Evolutionary conservation across 768 basidiomycete genomes (phyloP).

Genomic region (Hygrocybe punicea): DNA sequence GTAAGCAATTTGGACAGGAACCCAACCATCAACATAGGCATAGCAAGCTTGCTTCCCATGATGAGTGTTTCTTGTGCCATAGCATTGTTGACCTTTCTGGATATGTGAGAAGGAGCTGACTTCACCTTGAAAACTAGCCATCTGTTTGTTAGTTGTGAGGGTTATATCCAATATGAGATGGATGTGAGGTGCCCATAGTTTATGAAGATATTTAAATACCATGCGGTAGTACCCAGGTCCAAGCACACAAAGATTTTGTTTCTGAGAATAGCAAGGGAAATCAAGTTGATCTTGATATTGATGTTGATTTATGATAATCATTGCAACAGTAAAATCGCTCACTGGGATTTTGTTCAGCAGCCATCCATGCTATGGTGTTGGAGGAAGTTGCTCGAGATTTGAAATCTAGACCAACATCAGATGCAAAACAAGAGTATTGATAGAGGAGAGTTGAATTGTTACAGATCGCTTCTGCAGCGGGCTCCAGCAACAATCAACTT

Average conservation of each 20-base stretch:
- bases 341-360: constrained; percentile 1
- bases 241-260: not conserved
- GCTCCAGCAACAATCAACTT: no score
- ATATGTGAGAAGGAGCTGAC: constrained; percentile 10
- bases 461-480: no score
- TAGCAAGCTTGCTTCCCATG: constrained; percentile 9
- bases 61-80: constrained; percentile 8
- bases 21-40: constrained; percentile 14
- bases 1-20: constrained; percentile 11
- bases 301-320: not conserved
- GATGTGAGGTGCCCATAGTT: not conserved
- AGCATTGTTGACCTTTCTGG: constrained; percentile 5
- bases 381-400: not conserved
- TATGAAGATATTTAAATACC: not conserved
- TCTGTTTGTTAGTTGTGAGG: not conserved
- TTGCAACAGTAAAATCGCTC: not conserved
- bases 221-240: not conserved
- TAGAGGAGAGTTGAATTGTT: no score
- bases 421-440: not conserved
- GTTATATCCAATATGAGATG: constrained; percentile 1
- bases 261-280: not conserved
- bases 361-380: constrained; percentile 5
- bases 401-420: constrained; percentile 2
- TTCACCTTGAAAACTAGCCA: constrained; percentile 1
- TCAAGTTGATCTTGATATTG: not conserved